Evolutionary conservation across 176 grass and related monocot species (phyloP).

Genomic region (Zoysia pacifica): DNA sequence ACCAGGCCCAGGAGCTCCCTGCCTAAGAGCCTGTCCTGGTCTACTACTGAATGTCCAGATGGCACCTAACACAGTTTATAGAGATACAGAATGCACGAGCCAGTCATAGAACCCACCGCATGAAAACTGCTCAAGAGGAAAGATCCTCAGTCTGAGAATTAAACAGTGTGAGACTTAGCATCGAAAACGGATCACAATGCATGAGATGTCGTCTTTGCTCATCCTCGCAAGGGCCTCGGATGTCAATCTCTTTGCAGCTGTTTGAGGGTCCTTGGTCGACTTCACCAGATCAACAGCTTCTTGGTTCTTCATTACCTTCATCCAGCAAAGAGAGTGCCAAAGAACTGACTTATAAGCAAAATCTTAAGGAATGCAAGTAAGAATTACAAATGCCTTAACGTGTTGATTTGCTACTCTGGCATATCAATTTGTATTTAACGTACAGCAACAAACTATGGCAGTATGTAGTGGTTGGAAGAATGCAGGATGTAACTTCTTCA

Average conservation of each 20-base stretch:
- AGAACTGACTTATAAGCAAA: background rate
- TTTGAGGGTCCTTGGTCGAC: conserved; percentile 73
- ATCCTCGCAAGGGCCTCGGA: conserved; percentile 59
- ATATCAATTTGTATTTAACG: background rate
- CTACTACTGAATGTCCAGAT: conserved; percentile 17
- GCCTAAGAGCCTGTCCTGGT: background rate
- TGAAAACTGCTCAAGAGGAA: too few relatives aligned
- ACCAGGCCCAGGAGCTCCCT: conserved; percentile 1
- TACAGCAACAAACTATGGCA: background rate
- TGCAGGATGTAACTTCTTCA: background rate
- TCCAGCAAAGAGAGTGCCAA: conserved; percentile 15
- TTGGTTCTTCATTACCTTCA: conserved; percentile 82
- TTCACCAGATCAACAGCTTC: conserved; percentile 81
- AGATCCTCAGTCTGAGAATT: background rate
- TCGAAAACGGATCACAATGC: too few relatives aligned
- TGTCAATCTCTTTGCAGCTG: conserved; percentile 71
- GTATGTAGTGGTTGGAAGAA: background rate
- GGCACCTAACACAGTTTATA: conserved; percentile 28
- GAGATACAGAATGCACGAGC: background rate
- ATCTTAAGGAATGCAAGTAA: background rate
- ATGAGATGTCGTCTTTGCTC: conserved; percentile 28
- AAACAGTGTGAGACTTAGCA: too few relatives aligned
- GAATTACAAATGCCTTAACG: background rate
- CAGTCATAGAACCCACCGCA: background rate
- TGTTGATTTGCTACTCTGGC: background rate